Evolutionary conservation across 2,329 filamentous ascomycete genomes (phyloP).

Genomic region (Penicillium nordicum): DNA sequence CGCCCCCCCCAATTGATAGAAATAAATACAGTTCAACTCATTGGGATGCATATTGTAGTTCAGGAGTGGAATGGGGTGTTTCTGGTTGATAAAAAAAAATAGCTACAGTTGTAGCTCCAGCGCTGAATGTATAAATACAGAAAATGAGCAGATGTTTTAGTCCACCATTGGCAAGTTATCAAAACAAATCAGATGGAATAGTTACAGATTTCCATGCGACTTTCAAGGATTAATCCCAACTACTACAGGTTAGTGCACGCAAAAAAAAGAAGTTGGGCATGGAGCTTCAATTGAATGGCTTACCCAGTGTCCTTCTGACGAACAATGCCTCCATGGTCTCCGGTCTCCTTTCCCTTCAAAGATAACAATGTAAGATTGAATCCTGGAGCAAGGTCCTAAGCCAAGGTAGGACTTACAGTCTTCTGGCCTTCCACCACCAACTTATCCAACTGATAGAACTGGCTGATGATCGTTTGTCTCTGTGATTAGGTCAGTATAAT

Average conservation of each 20-base stretch:
- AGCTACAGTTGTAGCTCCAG: constrained; percentile 9
- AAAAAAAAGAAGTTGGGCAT: background rate
- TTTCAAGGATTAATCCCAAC: constrained; percentile 29
- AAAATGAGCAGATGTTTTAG: constrained; percentile 10
- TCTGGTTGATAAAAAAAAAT: constrained; percentile 10
- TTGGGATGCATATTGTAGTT: background rate
- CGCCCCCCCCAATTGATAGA: background rate
- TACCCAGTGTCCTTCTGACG: constrained; percentile 79
- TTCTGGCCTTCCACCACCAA: constrained; percentile 89
- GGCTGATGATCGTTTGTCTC: constrained; percentile 92
- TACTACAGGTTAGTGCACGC: constrained; percentile 11
- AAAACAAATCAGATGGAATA: constrained; percentile 10
- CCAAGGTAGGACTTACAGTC: constrained; percentile 53
- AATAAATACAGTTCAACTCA: background rate
- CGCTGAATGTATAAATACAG: constrained; percentile 25
- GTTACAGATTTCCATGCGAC: constrained; percentile 7
- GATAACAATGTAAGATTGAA: constrained; percentile 5
- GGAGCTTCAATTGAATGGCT: constrained; percentile 4
- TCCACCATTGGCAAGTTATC: constrained; percentile 3
- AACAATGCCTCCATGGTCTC: constrained; percentile 62
- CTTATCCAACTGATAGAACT: constrained; percentile 88
- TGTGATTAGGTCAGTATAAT: constrained; percentile 48
- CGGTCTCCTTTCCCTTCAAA: constrained; percentile 49
- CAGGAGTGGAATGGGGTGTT: constrained; percentile 9
- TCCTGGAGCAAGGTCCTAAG: background rate